phyloP scores from a whole-genome alignment of 225 moss, liverwort and hornwort genomes.

The Climacium dendroides region DNA sequence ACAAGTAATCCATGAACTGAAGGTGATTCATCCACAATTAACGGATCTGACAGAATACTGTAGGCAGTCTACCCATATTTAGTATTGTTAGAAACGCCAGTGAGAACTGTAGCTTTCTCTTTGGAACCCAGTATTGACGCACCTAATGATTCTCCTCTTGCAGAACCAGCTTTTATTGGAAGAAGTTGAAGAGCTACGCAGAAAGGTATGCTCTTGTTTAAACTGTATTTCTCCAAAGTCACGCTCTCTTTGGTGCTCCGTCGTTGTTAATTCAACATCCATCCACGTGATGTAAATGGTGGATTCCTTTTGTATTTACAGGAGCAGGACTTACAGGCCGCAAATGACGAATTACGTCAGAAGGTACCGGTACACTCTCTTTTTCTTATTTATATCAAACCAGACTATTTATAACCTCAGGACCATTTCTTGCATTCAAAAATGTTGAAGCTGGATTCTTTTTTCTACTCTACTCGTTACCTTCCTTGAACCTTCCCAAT shows the following conservation, averaged over 20 bases:
- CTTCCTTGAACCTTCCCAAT: not conserved
- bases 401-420: not conserved
- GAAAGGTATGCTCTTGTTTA: slow-evolving; percentile 38
- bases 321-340: slow-evolving; percentile 35
- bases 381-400: not conserved
- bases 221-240: not conserved
- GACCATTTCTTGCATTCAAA: not conserved
- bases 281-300: not conserved
- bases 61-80: not conserved
- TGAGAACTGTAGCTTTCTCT: not conserved
- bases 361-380: not conserved
- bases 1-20: not conserved
- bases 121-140: not conserved
- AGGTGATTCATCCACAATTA: not conserved
- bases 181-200: slow-evolving; percentile 78
- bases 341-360: slow-evolving; percentile 41
- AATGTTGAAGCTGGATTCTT: too few species aligned
- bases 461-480: not conserved
- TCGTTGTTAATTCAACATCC: not conserved
- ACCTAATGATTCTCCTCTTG: not conserved
- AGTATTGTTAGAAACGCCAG: not conserved
- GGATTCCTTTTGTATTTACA: not conserved
- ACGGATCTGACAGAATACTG: not conserved
- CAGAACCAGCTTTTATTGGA: slow-evolving; percentile 91
- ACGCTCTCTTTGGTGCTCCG: not conserved